Evolutionary conservation across 371 early-diverging fungal genomes (phyloP).

Genomic region (Rhizopus sp.): DNA sequence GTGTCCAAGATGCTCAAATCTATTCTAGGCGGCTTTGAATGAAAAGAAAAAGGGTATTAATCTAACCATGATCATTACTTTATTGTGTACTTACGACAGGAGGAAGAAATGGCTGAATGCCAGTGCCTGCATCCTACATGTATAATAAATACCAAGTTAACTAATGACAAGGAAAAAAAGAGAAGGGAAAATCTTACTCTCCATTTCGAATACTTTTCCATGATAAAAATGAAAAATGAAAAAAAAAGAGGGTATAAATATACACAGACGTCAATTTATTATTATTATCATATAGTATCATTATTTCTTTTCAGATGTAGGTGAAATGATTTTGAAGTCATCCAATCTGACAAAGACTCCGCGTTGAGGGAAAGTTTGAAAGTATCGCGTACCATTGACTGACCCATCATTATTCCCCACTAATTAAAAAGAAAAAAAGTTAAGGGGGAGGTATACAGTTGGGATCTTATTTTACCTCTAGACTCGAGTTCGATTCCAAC

Average conservation of each 20-base stretch:
- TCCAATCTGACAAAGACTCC: constrained; percentile 45
- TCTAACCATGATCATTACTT: not conserved
- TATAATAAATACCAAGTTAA: not conserved
- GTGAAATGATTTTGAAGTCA: constrained; percentile 32
- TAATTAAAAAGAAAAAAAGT: constrained; percentile 1
- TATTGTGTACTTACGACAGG: constrained; percentile 60
- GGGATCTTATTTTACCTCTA: constrained; percentile 32
- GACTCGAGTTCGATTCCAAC: constrained; percentile 50
- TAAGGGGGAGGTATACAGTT: not conserved
- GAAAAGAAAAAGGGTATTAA: not conserved
- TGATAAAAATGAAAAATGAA: constrained; percentile 20
- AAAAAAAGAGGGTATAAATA: not conserved
- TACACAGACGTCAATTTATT: not conserved
- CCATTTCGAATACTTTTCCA: constrained; percentile 74
- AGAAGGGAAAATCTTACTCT: constrained; percentile 49
- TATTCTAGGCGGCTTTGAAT: constrained; percentile 39
- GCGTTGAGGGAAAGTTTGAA: constrained; percentile 45
- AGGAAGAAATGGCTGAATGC: constrained; percentile 88
- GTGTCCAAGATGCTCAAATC: constrained; percentile 36
- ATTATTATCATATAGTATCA: not conserved
- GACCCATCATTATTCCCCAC: constrained; percentile 47
- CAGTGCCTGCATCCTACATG: constrained; percentile 76
- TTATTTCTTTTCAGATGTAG: constrained; percentile 13
- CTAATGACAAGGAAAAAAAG: not conserved
- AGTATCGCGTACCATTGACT: constrained; percentile 38